Base-by-base conservation (phyloP, 352 stramenopile species). In the Phytophthora citricola region DNA sequence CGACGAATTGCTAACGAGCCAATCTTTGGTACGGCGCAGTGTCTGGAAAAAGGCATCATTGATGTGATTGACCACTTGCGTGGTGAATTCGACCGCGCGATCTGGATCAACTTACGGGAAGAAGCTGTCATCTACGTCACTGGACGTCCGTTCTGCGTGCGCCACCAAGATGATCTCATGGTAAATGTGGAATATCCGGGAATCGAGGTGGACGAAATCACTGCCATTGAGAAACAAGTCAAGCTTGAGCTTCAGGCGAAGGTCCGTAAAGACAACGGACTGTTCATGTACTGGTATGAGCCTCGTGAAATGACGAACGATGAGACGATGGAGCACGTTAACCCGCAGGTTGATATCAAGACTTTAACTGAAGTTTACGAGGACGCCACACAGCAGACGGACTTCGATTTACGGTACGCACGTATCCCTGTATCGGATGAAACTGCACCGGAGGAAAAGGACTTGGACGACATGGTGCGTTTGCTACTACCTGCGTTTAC, bases 71-170 rank as follows among this genome's bases (percentile, higher is more conserved):
- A 76, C 14, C 63, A 90, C 57, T 73, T 93, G 48, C 68, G 76
- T 24, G 58, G 58, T 3, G 71, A 84, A 17, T 90, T 87, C 32
- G 84, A 88, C 36, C 83, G 81, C 24, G 85, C 82, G 7, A 93
- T 96, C 22, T 97, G 90, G 90, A 94, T 96, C 66, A 97, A 97
- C 47, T 66, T 97, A 47, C 86, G 91, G 4, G 90, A 97, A 69
- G 91, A 97, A 73, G 89, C 89, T n/a, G 80, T 97, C 10, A 81
- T 97, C n/a, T 97, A 96, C 66, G 91, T 97, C 12, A 81, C 71
- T 39, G 90, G 89, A 4, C 79, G 85, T 46, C 91, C 91, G 4
- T 97, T 94, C 58, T 91, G 92, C 47, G 78, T 97, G 44, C 91
- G 91, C 4, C 83, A 94, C 43, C 71, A 76, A 9, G 79, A 92